These are phyloP conservation scores for Alisma plantagoaquatica DNA, from an alignment of 106 monocot genomes.

Conservation along the genomic window DNA sequence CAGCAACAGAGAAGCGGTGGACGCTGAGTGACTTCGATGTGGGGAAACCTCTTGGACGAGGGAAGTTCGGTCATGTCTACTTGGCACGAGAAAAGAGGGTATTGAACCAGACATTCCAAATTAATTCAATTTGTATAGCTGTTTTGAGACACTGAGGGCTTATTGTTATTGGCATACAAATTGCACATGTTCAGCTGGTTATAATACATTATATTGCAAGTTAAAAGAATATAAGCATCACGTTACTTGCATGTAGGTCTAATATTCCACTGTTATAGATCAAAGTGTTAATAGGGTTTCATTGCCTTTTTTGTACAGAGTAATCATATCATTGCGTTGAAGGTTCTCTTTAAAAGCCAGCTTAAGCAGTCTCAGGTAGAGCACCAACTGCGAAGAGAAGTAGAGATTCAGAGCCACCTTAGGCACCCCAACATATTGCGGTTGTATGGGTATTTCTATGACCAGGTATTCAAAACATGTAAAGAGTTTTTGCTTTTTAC, in stretches of 20 bases:
- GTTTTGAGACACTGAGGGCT: background rate
- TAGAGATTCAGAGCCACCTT: slow-evolving; percentile 96
- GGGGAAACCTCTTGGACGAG: slow-evolving; percentile 92
- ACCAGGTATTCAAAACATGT: slow-evolving; percentile 50
- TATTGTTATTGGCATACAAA: background rate
- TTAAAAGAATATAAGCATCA: background rate
- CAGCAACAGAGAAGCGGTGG: slow-evolving; percentile 65
- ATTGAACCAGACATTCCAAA: no score
- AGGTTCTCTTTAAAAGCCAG: slow-evolving; percentile 97
- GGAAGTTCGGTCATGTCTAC: slow-evolving; percentile 98
- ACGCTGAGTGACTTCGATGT: slow-evolving; percentile 83
- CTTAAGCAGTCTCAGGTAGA: slow-evolving; percentile 96
- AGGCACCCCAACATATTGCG: slow-evolving; percentile 90
- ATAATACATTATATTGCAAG: background rate
- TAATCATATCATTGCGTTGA: slow-evolving; percentile 89
- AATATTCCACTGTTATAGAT: background rate
- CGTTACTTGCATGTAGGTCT: background rate
- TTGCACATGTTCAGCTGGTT: background rate
- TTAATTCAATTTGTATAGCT: no score
- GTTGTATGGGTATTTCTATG: slow-evolving; percentile 97
- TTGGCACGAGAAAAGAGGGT: slow-evolving; percentile 93
- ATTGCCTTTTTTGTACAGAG: slow-evolving; percentile 56
- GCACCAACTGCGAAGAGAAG: slow-evolving; percentile 90
- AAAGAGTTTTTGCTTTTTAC: no score
- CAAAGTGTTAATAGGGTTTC: slow-evolving; percentile 7